These are phyloP conservation scores for Trametes cubensis DNA, from an alignment of 768 basidiomycete species.

Conservation along the genomic window DNA sequence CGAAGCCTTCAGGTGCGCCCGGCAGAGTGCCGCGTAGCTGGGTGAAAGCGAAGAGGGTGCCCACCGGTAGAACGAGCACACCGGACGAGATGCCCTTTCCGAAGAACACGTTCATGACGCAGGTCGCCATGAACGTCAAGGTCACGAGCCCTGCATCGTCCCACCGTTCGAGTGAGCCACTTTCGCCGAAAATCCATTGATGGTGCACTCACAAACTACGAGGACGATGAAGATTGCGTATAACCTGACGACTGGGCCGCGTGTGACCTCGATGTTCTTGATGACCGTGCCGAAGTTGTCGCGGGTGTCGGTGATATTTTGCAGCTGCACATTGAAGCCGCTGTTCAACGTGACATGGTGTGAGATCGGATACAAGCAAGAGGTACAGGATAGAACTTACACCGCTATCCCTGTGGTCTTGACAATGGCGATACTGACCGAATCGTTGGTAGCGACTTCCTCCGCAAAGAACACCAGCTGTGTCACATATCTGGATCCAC, in stretches of 20 bases:
- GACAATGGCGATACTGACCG: slow-evolving; percentile 16
- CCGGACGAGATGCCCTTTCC: slow-evolving; percentile 25
- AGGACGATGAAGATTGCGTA: slow-evolving; percentile 22
- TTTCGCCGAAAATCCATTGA: neutral
- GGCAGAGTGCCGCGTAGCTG: slow-evolving; percentile 31
- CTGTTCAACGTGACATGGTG: neutral
- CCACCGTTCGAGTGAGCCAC: neutral
- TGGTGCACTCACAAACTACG: slow-evolving; percentile 17
- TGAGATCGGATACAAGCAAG: no score
- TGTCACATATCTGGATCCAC: slow-evolving; percentile 11
- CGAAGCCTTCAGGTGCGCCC: slow-evolving; percentile 31
- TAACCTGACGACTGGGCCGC: slow-evolving; percentile 17
- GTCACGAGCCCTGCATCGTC: slow-evolving; percentile 18
- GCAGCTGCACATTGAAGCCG: slow-evolving; percentile 22
- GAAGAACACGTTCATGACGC: slow-evolving; percentile 25
- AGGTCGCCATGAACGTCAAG: slow-evolving; percentile 20
- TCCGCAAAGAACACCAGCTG: slow-evolving; percentile 20
- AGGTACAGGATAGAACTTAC: slow-evolving; percentile 1
- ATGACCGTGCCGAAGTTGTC: slow-evolving; percentile 17
- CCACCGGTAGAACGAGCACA: slow-evolving; percentile 29
- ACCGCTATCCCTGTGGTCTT: slow-evolving; percentile 21
- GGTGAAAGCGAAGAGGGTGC: slow-evolving; percentile 34
- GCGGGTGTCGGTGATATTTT: slow-evolving; percentile 12
- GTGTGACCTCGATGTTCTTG: slow-evolving; percentile 23
- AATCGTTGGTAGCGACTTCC: slow-evolving; percentile 9